Evolutionary conservation across 169 alveolate genomes (phyloP), one percentile per base, ranked within the genome.

Genomic region (Plasmodium chabaudi): DNA sequence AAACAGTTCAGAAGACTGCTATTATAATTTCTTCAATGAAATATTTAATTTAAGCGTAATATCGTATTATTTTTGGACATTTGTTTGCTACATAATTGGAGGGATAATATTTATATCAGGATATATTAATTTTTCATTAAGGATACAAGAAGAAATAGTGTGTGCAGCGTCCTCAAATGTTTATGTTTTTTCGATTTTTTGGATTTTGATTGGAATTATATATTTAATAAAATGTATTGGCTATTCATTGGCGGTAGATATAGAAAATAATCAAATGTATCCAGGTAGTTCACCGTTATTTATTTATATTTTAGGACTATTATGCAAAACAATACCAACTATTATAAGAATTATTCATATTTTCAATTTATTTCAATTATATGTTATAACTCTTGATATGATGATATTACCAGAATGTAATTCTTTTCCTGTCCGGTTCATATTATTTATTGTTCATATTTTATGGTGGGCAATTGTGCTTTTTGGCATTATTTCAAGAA

Each of bases 91-190:
- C 42, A 25, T 77, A 59, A 23, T 56, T 19, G 89, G 89, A 64
- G 64, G 79, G 1, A 47, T 77, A 1, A 51, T 42, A 47, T 77
- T 77, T 25, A 27, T 65, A 77, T 34, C 61, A 47, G 89, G 65
- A 23, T 77, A 77, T 51, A 64, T 39, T 27, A 53, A 46, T 49
- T 77, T 34, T 1, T 77, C 89, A 21, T 77, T 77, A 42, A 15
- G 89, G 7, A 77, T 77, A 49, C 71, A 64, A 49, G 79, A 64
- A 10, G 61, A 77, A 51, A 77, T 77, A 13, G 89, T 51, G 9
- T 77, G 89, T 47, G 79, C 89, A 64, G 89, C 79, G 9, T 64
- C 89, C 4, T 77, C 89, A 42, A 77, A 77, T 51, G 89, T 77
- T 23, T 77, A 77, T 64, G 57, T 77, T 13, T 77, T 77, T 77